A percentile compares a stretch with the other conserved stretches of the same genome.
These are phyloP conservation scores for Inonotus obliquus DNA, from an alignment of 1,284 basidiomycete genomes.

Conservation along the genomic window DNA sequence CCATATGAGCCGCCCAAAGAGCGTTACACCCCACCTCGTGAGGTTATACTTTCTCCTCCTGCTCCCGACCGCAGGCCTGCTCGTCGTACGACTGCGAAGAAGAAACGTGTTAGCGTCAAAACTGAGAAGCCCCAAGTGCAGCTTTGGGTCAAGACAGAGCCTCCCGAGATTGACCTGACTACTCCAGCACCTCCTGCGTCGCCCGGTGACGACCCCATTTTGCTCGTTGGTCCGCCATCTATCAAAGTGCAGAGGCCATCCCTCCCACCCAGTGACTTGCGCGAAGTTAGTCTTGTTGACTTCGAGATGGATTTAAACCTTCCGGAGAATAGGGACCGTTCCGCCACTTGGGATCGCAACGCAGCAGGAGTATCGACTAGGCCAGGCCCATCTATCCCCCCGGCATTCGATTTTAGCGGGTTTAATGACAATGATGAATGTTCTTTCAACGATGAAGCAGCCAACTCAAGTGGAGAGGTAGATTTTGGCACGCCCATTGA, in stretches of 20 bases:
- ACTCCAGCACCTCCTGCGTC: constrained; percentile 60
- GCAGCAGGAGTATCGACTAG: not conserved
- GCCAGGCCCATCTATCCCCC: constrained; percentile 25
- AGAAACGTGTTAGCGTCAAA: constrained; percentile 22
- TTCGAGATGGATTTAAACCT: constrained; percentile 20
- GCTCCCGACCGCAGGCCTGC: constrained; percentile 24
- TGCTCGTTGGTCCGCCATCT: constrained; percentile 44
- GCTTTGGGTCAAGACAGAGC: constrained; percentile 51
- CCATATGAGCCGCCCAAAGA: constrained; percentile 60
- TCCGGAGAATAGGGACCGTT: constrained; percentile 8
- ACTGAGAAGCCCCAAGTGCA: constrained; percentile 26
- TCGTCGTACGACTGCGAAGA: constrained; percentile 26
- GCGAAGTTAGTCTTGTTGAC: constrained; percentile 9
- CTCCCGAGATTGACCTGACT: constrained; percentile 56
- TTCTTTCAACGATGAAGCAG: constrained; percentile 24
- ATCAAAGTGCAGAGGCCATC: constrained; percentile 20
- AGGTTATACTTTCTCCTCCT: constrained; percentile 45
- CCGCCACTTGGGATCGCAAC: constrained; percentile 11
- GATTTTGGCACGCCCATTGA: not conserved
- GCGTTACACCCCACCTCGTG: constrained; percentile 64
- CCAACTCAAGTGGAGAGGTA: constrained; percentile 26
- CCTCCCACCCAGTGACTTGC: not conserved
- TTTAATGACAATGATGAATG: constrained; percentile 4
- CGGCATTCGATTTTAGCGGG: constrained; percentile 28
- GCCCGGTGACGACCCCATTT: constrained; percentile 66